A percentile compares a stretch with the other conserved stretches of the same genome.
Evolutionary conservation across 2,329 filamentous ascomycete genomes (phyloP).

Genomic region (Neonectria hederae): DNA sequence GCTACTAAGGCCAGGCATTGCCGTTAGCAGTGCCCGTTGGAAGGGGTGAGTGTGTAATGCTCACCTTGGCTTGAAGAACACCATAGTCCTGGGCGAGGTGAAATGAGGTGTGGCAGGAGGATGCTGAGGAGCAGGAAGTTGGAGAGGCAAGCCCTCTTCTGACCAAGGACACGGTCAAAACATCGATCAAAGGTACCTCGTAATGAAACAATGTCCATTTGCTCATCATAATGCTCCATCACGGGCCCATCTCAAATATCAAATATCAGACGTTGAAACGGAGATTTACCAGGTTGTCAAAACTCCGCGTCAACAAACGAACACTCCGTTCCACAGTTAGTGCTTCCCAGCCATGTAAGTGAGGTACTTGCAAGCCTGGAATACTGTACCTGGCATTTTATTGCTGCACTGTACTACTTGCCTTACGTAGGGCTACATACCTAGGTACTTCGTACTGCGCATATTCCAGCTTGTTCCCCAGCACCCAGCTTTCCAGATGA

Average conservation of each 20-base stretch:
- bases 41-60: no score
- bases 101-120: neutral
- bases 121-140: neutral
- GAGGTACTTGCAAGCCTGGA: neutral
- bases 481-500: constrained; percentile 4
- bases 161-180: neutral
- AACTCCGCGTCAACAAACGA: neutral
- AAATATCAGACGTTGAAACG: neutral
- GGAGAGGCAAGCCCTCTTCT: neutral
- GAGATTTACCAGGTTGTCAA: neutral
- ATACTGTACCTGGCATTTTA: neutral
- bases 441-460: neutral
- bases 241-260: neutral
- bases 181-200: neutral
- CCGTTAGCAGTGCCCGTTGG: neutral
- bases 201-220: neutral
- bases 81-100: neutral
- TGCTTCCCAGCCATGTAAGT: neutral
- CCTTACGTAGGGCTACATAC: neutral
- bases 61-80: neutral
- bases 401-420: no score
- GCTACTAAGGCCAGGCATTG: neutral
- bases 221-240: neutral
- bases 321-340: neutral
- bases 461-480: constrained; percentile 9